phyloP scores from a whole-genome alignment of 768 basidiomycete species.

The Trametes maxima region DNA sequence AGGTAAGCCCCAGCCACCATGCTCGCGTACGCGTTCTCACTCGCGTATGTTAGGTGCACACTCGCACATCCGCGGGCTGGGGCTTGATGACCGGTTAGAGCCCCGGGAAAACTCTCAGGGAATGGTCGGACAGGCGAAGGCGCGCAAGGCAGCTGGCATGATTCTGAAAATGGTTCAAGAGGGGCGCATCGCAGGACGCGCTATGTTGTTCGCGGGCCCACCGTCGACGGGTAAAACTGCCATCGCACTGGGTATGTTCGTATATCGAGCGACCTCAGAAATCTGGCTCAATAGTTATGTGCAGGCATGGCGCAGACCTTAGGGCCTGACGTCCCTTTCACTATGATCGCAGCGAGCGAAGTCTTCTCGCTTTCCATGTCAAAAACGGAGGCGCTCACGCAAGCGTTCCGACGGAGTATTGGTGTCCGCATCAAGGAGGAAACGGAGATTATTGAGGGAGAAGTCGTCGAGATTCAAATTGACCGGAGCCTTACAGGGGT shows the following conservation, averaged over 20 bases:
- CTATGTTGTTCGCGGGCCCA: conserved; percentile 96
- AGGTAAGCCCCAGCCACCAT: conserved; percentile 44
- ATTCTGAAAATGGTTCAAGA: conserved; percentile 98
- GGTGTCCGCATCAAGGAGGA: conserved; percentile 98
- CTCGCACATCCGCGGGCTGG: conserved; percentile 94
- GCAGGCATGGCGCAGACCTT: conserved; percentile 95
- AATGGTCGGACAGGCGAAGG: conserved; percentile 96
- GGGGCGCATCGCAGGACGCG: conserved; percentile 91
- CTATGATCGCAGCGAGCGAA: conserved; percentile 96
- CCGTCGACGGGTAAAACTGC: conserved; percentile 98
- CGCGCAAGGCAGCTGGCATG: conserved; percentile 96
- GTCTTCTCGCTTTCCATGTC: conserved; percentile 98
- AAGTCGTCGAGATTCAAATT: conserved; percentile 98
- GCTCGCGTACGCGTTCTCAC: not conserved
- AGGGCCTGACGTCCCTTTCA: conserved; percentile 94
- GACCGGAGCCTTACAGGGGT: conserved; percentile 97
- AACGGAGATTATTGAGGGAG: conserved; percentile 95
- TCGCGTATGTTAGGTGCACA: conserved; percentile 62
- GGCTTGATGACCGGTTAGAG: conserved; percentile 89
- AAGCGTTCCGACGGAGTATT: conserved; percentile 94
- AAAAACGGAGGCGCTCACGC: conserved; percentile 97
- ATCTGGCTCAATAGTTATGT: no score
- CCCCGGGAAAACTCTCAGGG: conserved; percentile 89
- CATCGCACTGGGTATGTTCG: conserved; percentile 80
- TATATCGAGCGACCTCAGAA: no score